These are phyloP conservation scores for Amesomyces nigricolor DNA, from an alignment of 2,329 filamentous ascomycete species.

Conservation along the genomic window DNA sequence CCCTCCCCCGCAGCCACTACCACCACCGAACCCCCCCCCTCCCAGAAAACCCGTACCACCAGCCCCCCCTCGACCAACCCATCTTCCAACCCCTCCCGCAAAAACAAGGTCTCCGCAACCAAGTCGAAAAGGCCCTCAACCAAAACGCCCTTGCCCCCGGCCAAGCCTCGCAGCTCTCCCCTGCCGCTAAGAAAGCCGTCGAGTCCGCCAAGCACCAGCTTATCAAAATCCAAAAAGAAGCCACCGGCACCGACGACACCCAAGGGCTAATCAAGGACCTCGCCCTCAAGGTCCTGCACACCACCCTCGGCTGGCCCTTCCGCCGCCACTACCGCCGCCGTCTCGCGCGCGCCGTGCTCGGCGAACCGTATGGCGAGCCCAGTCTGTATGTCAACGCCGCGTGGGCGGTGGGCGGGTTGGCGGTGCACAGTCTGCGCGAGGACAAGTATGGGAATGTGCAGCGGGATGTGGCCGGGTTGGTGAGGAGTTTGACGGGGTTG, in stretches of 20 bases:
- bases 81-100: conserved; percentile 39
- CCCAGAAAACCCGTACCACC: conserved; percentile 32
- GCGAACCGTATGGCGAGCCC: conserved; percentile 64
- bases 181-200: conserved; percentile 46
- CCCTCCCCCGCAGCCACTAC: conserved; percentile 27
- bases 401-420: conserved; percentile 62
- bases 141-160: conserved; percentile 44
- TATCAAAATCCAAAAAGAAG: conserved; percentile 50
- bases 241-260: conserved; percentile 45
- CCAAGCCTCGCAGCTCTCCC: conserved; percentile 45
- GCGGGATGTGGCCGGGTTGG: conserved; percentile 66
- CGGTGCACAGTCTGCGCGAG: conserved; percentile 68
- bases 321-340: conserved; percentile 62
- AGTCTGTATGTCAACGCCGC: conserved; percentile 65
- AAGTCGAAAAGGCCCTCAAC: conserved; percentile 42
- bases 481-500: conserved; percentile 65
- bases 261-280: conserved; percentile 44
- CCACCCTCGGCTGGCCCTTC: conserved; percentile 60
- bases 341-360: conserved; percentile 63
- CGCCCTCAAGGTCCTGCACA: conserved; percentile 43
- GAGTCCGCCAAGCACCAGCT: conserved; percentile 44
- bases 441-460: conserved; percentile 86
- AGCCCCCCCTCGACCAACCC: conserved; percentile 40
- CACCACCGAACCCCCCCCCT: conserved; percentile 25
- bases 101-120: conserved; percentile 36